Base-by-base conservation (phyloP, 345 rosid genomes). In the Euphorbia pulcherrima region DNA sequence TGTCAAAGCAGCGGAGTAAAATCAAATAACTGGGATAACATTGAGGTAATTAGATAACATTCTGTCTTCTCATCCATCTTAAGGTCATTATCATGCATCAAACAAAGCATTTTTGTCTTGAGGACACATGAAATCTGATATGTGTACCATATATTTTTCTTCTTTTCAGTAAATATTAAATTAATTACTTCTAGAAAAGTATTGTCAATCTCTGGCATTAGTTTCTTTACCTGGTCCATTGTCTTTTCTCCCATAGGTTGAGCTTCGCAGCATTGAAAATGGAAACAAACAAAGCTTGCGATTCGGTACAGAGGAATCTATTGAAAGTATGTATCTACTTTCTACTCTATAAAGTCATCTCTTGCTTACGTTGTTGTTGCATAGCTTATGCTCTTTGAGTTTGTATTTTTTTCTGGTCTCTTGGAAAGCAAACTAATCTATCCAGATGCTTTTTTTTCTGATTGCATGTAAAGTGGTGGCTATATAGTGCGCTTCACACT, bases 211-310 rank as follows among this genome's bases (percentile, higher is more conserved):
- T 28, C 3, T 27, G 55, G 18, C 39, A 56, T 46, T 4, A 12
- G 24, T 40, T 29, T 28, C 26, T 26, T 61, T 10, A 9, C 30
- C 68, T 26, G 35, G 37, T 24, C 6, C n/a, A 5, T 8, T 28
- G 0, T 48, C 27, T 20, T 21, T 64, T 52, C 28, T 59, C 65
- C 40, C 20, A 57, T 65, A 93, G 98, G 61, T 93, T 68, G 96
- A 93, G 88, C 90, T 89, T 79, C 96, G 98, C 41, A 96, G 89
- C 82, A 84, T 93, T 73, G 96, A 90, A 80, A 84, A 67, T 62
- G 96, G 97, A 77, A 89, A 76, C 77, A 93, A 89, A 79, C 79
- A 85, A 68, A 93, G 81, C 84, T 73, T 87, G 29, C 89, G 98
- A 61, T 93, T 89, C 77, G 91, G 90, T 72, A 67, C 95, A 21